Base-by-base conservation (phyloP, 1,284 basidiomycete genomes). In the Boletus subluridellus region DNA sequence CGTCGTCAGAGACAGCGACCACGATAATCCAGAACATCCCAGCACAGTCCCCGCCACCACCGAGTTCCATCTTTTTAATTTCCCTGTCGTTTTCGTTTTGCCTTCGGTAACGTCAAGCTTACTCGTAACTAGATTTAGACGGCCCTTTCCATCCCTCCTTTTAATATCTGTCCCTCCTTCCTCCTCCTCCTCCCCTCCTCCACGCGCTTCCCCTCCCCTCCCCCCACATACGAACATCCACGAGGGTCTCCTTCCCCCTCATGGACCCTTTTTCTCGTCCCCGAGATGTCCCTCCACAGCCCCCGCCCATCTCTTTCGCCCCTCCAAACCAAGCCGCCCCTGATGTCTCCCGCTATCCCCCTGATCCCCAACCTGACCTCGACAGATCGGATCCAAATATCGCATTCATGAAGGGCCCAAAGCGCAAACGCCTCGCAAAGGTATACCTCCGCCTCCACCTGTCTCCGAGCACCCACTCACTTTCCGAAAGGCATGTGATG, bases 381-480 rank as follows among this genome's bases (percentile, higher is more conserved):
- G 71, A 75, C 49, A 68, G 56, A 60, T 51, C 65, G 17, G 73
- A 74, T 54, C 51, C 66, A 46, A 64, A 59, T 46, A 61, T 71
- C 55, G 67, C 73, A 51, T 76, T 80, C 66, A 78, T 81, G 63
- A 84, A 84, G 63, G 82, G 80, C 54, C 81, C 81, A 57, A 87
- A 87, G 69, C 80, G 85, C 60, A 87, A 87, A 69, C 79, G 85
- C 48, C 80, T 87, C 14, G 81, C 85, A 64, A 91, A 92, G 83
- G 88, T 86, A 53, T 48, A 67, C 63, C 30, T 17, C 39, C 49
- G 26, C 50, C 42, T 44, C 55, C 24, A 57, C 54, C 53, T 52
- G 45, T 52, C 54, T 48, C 41, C 30, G 42, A 32, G 17, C 55
- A 28, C 30, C 46, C 50, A n/a, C 45, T 57, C 52, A 61, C 55